These are phyloP conservation scores for Lactarius vividus DNA, from an alignment of 768 basidiomycete species.

Conservation along the genomic window DNA sequence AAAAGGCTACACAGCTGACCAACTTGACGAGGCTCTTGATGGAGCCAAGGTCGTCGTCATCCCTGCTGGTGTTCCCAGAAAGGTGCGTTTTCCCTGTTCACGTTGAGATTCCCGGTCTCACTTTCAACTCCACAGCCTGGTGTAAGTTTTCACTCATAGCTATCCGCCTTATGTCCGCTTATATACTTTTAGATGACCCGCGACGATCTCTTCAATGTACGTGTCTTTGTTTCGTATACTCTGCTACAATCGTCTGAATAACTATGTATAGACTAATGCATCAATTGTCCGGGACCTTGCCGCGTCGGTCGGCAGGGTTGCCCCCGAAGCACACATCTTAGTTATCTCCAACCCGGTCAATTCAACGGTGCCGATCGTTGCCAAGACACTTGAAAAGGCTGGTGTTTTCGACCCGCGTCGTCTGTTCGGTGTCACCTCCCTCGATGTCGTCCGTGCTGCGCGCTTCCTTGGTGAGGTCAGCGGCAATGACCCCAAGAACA, in stretches of 20 bases:
- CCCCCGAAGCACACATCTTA: conserved; percentile 89
- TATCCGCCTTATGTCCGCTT: conserved; percentile 31
- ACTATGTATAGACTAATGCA: conserved; percentile 74
- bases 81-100: conserved; percentile 52
- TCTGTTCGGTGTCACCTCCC: conserved; percentile 95
- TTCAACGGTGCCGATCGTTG: conserved; percentile 97
- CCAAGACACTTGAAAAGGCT: conserved; percentile 84
- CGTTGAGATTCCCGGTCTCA: conserved; percentile 29
- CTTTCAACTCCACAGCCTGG: conserved; percentile 58
- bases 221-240: conserved; percentile 31
- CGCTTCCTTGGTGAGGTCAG: conserved; percentile 81
- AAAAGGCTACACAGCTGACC: conserved; percentile 75
- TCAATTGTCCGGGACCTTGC: conserved; percentile 98
- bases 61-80: conserved; percentile 98
- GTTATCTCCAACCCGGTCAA: conserved; percentile 99
- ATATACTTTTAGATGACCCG: conserved; percentile 74
- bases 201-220: conserved; percentile 93
- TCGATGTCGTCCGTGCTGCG: conserved; percentile 95
- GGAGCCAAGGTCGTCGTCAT: conserved; percentile 93
- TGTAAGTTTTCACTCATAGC: conserved; percentile 49
- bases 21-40: conserved; percentile 86
- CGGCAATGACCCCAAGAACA: conserved; percentile 61
- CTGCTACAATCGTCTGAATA: conserved; percentile 5
- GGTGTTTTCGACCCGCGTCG: conserved; percentile 88
- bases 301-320: conserved; percentile 75